Evolutionary conservation across 805 yeast species (phyloP).

Genomic region (Hanseniaspora thailandica): DNA sequence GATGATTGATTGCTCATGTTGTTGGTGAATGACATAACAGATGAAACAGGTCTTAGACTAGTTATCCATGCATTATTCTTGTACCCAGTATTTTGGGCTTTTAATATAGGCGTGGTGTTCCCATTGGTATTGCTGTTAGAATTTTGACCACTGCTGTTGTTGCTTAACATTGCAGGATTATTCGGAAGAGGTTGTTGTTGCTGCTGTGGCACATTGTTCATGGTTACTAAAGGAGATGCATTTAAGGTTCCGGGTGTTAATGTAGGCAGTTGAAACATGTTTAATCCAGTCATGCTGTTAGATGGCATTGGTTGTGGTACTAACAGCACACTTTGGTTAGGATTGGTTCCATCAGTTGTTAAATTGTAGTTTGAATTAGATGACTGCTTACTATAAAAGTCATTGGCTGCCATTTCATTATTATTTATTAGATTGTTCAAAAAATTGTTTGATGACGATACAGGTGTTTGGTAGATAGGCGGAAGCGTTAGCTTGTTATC

Average conservation of each 20-base stretch:
- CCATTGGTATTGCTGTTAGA: background rate
- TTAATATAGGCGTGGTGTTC: background rate
- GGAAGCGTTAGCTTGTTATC: background rate
- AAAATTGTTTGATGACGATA: conserved; percentile 1
- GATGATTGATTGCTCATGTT: background rate
- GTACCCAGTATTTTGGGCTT: background rate
- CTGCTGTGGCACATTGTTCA: background rate
- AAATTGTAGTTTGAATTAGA: background rate
- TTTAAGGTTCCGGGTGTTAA: conserved; percentile 1
- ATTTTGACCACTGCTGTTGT: background rate
- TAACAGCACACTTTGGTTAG: background rate
- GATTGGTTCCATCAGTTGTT: background rate
- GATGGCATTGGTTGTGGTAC: background rate
- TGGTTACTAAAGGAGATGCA: background rate
- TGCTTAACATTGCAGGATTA: background rate
- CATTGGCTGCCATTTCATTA: background rate
- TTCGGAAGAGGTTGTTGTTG: background rate
- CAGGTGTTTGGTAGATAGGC: conserved; percentile 6
- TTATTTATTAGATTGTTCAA: background rate
- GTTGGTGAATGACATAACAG: background rate
- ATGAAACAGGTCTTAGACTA: background rate
- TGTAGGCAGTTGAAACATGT: background rate
- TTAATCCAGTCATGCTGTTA: background rate
- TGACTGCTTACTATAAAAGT: background rate
- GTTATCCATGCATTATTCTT: background rate